These are phyloP conservation scores for Eleusine indica DNA, from an alignment of 176 grass and related monocot genomes.

Conservation along the genomic window DNA sequence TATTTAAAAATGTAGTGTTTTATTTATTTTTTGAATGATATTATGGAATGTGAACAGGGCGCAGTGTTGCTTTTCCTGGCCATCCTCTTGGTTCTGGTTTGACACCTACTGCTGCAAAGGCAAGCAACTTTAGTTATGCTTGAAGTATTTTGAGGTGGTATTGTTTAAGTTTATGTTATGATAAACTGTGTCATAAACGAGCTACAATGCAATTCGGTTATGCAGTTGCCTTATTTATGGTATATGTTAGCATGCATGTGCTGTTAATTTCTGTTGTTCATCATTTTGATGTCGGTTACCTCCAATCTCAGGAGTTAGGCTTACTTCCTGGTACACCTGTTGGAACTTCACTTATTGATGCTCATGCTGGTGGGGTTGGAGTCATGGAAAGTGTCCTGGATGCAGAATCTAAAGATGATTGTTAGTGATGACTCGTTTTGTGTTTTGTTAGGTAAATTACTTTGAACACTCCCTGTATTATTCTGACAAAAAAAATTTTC, in stretches of 20 bases:
- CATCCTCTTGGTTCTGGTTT: conserved; percentile 97
- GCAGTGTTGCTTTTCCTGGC: conserved; percentile 94
- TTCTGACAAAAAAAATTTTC: conserved; percentile 28
- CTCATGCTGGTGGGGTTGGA: conserved; percentile 95
- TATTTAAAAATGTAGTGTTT: not conserved
- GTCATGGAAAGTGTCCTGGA: conserved; percentile 78
- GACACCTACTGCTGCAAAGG: conserved; percentile 83
- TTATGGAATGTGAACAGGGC: conserved; percentile 60
- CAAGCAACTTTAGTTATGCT: conserved; percentile 54
- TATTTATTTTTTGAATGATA: conserved; percentile 38
- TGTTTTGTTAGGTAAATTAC: conserved; percentile 13
- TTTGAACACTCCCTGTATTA: not conserved
- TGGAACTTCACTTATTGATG: conserved; percentile 96
- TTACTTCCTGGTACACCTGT: conserved; percentile 79
- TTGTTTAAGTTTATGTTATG: conserved; percentile 35
- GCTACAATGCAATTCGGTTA: conserved; percentile 9
- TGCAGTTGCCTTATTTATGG: conserved; percentile 24
- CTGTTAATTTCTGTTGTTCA: not conserved
- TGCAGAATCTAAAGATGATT: conserved; percentile 56
- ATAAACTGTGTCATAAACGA: not conserved
- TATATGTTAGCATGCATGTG: conserved; percentile 5
- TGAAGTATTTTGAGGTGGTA: conserved; percentile 2
- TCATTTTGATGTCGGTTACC: conserved; percentile 5
- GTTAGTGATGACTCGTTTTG: conserved; percentile 38
- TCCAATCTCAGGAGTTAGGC: conserved; percentile 72